These are phyloP conservation scores for Coemansia sp. DNA, from an alignment of 192 early-diverging fungal species.

Conservation along the genomic window DNA sequence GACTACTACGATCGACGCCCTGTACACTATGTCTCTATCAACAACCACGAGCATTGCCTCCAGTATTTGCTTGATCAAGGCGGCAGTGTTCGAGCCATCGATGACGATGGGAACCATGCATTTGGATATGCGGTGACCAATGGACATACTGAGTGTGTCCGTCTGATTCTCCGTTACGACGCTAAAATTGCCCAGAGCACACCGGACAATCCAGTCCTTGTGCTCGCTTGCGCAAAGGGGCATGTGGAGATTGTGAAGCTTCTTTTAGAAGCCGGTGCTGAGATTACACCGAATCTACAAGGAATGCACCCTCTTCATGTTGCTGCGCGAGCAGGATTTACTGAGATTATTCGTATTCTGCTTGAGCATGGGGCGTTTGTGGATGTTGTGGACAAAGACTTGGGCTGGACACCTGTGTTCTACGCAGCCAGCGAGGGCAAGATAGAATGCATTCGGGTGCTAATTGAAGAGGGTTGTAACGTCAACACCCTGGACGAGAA, in stretches of 20 bases:
- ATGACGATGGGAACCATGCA: constrained; percentile 89
- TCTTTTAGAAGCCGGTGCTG: constrained; percentile 74
- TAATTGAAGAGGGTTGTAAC: constrained; percentile 76
- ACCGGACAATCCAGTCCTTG: constrained; percentile 66
- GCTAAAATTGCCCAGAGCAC: constrained; percentile 49
- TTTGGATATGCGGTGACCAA: constrained; percentile 85
- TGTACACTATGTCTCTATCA: constrained; percentile 93
- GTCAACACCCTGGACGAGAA: constrained; percentile 79
- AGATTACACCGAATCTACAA: constrained; percentile 71
- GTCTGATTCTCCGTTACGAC: constrained; percentile 72
- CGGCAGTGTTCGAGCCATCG: constrained; percentile 59
- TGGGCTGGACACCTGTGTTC: constrained; percentile 96
- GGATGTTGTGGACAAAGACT: constrained; percentile 85
- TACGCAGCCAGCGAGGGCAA: constrained; percentile 93
- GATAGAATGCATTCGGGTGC: constrained; percentile 69
- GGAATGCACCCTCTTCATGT: constrained; percentile 89
- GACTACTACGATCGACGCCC: constrained; percentile 91
- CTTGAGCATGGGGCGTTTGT: constrained; percentile 71
- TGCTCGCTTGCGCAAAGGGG: constrained; percentile 91
- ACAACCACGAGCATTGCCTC: constrained; percentile 74
- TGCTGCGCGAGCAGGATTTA: constrained; percentile 79
- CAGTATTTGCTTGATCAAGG: constrained; percentile 57
- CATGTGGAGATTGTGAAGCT: constrained; percentile 80
- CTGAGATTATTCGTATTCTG: constrained; percentile 67
- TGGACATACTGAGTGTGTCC: constrained; percentile 74